Evolutionary conservation across 1,139 yeast species (phyloP).

Genomic region (Trichomonascaceae sp.): DNA sequence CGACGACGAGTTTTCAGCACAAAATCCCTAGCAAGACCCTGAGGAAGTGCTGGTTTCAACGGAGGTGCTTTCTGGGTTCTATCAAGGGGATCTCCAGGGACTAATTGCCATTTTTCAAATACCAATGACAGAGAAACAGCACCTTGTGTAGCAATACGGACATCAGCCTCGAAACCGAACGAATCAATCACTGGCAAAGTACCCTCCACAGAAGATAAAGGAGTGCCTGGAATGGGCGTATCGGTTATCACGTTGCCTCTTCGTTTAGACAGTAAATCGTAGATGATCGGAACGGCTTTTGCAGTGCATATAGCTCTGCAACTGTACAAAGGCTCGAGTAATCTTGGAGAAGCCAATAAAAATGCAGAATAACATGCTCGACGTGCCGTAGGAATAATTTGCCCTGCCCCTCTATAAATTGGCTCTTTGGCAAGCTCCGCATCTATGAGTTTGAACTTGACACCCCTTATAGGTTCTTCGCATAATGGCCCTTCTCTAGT

Average conservation of each 20-base stretch:
- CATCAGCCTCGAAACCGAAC: conserved; percentile 80
- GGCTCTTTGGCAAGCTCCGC: conserved; percentile 46
- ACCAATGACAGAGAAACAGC: conserved; percentile 63
- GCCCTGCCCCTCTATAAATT: conserved; percentile 55
- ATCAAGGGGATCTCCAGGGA: conserved; percentile 92
- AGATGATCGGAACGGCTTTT: conserved; percentile 42
- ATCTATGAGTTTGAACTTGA: conserved; percentile 67
- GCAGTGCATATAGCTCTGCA: conserved; percentile 54
- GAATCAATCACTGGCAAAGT: conserved; percentile 84
- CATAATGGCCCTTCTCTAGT: conserved; percentile 84
- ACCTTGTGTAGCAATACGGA: conserved; percentile 71
- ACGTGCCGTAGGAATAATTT: conserved; percentile 74
- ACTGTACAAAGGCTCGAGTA: conserved; percentile 79
- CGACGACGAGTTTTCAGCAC: conserved; percentile 82
- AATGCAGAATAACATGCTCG: conserved; percentile 82
- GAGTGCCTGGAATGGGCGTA: conserved; percentile 68
- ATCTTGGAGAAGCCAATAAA: conserved; percentile 68
- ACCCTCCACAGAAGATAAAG: conserved; percentile 56
- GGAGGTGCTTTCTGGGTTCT: conserved; percentile 54
- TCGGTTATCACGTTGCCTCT: conserved; percentile 58
- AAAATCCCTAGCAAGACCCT: conserved; percentile 79
- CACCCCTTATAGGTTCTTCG: conserved; percentile 71
- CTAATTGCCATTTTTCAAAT: conserved; percentile 67
- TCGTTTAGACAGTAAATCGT: conserved; percentile 51
- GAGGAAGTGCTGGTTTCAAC: conserved; percentile 65